phyloP scores from a whole-genome alignment of 305 asterid genomes.

The Plantago lanceolata region DNA sequence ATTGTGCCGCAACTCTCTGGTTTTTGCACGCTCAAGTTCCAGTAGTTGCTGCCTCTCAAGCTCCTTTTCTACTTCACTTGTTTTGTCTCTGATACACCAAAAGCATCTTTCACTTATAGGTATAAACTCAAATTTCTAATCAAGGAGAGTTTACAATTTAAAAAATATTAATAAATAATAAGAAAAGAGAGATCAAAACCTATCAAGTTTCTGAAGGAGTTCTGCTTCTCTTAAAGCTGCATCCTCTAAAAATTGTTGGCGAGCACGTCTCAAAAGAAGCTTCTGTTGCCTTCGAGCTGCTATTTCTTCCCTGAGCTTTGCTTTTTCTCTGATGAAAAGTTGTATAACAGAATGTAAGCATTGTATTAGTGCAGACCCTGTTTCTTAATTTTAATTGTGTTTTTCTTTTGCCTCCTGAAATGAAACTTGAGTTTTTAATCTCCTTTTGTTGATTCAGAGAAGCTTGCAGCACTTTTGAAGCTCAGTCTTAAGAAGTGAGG shows the following conservation, averaged over 20 bases:
- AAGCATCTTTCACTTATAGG: constrained; percentile 6
- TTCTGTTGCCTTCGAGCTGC: constrained; percentile 80
- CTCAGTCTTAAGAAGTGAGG: not conserved
- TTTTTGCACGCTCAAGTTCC: constrained; percentile 86
- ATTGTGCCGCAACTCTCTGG: constrained; percentile 83
- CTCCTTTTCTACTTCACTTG: constrained; percentile 81
- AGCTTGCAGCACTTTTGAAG: constrained; percentile 1
- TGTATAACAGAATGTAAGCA: constrained; percentile 14
- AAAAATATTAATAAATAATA: constrained; percentile 9
- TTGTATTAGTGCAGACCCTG: not conserved
- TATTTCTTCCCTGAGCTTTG: constrained; percentile 72
- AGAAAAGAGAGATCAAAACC: constrained; percentile 33
- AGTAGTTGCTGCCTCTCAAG: constrained; percentile 75
- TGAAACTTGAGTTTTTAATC: too few relatives aligned
- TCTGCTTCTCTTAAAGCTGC: constrained; percentile 89
- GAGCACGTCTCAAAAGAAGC: constrained; percentile 63
- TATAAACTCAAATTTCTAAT: constrained; percentile 14
- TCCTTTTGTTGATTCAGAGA: not conserved
- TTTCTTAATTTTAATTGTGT: too few relatives aligned
- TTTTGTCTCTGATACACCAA: constrained; percentile 56
- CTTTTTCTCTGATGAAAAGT: constrained; percentile 61
- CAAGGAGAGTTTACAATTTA: constrained; percentile 14
- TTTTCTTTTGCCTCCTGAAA: too few relatives aligned
- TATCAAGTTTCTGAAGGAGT: constrained; percentile 77
- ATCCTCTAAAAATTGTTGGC: constrained; percentile 72